These are phyloP conservation scores for Hypsizygus marmoreus DNA, from an alignment of 768 basidiomycete species.

Conservation along the genomic window DNA sequence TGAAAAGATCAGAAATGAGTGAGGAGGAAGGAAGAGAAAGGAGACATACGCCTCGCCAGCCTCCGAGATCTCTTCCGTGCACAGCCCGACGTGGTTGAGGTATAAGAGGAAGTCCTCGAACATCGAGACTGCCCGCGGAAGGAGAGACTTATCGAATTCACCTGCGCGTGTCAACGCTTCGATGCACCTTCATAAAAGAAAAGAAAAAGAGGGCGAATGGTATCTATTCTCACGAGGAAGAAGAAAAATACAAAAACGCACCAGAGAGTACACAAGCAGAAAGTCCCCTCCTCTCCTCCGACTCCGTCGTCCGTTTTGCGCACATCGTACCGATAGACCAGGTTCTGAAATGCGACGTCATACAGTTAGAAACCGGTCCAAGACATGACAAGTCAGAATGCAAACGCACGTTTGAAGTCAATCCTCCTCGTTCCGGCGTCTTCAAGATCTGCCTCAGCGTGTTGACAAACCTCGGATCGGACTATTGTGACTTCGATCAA, in stretches of 20 bases:
- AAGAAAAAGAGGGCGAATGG: background rate
- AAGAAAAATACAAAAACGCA: conserved; percentile 25
- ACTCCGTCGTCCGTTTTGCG: conserved; percentile 88
- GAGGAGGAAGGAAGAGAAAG: background rate
- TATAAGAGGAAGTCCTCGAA: conserved; percentile 89
- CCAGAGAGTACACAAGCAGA: conserved; percentile 88
- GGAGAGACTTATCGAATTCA: conserved; percentile 66
- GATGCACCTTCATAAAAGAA: conserved; percentile 57
- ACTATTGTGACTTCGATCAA: conserved; percentile 44
- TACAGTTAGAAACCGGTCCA: background rate
- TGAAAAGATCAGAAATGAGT: background rate
- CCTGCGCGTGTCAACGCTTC: conserved; percentile 91
- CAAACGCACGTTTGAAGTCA: conserved; percentile 77
- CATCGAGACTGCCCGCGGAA: conserved; percentile 77
- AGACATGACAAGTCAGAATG: background rate
- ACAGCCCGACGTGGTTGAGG: conserved; percentile 85
- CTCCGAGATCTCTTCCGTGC: conserved; percentile 83
- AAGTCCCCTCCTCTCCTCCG: conserved; percentile 94
- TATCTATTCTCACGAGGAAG: background rate
- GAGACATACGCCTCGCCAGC: conserved; percentile 75
- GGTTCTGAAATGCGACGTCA: conserved; percentile 50
- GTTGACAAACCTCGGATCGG: conserved; percentile 85
- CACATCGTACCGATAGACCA: conserved; percentile 91
- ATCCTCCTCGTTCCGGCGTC: conserved; percentile 86
- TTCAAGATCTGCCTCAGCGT: conserved; percentile 84